A percentile compares a stretch with the other conserved stretches of the same genome.
These are phyloP conservation scores for Collybiopsis confluens DNA, from an alignment of 768 basidiomycete species.

Conservation along the genomic window DNA sequence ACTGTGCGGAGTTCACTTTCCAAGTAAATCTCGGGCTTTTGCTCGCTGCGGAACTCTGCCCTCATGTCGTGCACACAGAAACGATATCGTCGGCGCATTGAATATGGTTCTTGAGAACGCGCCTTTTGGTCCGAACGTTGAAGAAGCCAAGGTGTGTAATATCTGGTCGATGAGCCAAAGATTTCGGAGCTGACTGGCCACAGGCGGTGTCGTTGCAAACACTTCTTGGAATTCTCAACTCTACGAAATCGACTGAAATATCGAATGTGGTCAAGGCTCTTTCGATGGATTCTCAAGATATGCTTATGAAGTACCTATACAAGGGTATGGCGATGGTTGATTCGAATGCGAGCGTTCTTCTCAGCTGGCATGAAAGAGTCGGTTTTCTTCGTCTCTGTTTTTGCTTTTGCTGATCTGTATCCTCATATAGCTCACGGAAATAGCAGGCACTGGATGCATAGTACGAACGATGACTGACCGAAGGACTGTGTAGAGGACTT, in stretches of 20 bases:
- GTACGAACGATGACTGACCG: slow-evolving; percentile 73
- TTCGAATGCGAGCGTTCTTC: slow-evolving; percentile 52
- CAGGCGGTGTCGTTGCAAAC: slow-evolving; percentile 78
- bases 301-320: slow-evolving; percentile 96
- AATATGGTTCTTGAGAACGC: slow-evolving; percentile 66
- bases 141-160: slow-evolving; percentile 82
- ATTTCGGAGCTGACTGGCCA: not conserved
- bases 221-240: slow-evolving; percentile 87
- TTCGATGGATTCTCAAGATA: slow-evolving; percentile 75
- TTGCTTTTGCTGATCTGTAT: not conserved
- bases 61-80: slow-evolving; percentile 37
- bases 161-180: not conserved
- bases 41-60: not conserved
- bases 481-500: slow-evolving; percentile 37
- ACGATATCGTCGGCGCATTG: slow-evolving; percentile 74
- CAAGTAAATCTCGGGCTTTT: slow-evolving; percentile 46
- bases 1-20: slow-evolving; percentile 71
- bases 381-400: slow-evolving; percentile 16
- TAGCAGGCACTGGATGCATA: slow-evolving; percentile 92
- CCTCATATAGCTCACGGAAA: slow-evolving; percentile 72
- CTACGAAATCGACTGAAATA: slow-evolving; percentile 88
- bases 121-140: slow-evolving; percentile 85
- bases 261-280: slow-evolving; percentile 68
- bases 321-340: slow-evolving; percentile 87
- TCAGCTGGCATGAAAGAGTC: slow-evolving; percentile 98